Conservation (phyloP, 225 moss, liverwort and hornwort species). For the Asterella californica region DNA sequence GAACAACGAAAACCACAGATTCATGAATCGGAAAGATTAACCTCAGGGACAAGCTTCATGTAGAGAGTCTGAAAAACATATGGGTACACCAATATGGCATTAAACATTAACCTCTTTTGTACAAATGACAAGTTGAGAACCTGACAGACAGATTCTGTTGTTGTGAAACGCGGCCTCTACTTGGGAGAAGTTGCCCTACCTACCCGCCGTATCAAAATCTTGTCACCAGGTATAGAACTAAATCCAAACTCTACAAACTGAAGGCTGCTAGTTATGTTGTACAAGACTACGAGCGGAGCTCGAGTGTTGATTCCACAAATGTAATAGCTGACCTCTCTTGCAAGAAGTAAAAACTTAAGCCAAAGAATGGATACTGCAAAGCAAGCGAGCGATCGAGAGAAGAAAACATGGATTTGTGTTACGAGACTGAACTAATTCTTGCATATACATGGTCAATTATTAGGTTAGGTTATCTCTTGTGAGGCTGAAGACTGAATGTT, state of each 20-base stretch:
- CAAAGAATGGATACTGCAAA: constrained; percentile 1
- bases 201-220: constrained; percentile 16
- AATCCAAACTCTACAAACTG: background rate
- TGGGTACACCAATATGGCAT: background rate
- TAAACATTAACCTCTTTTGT: constrained; percentile 11
- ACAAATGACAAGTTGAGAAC: constrained; percentile 11
- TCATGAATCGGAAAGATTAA: background rate
- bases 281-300: constrained; percentile 14
- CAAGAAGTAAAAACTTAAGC: background rate
- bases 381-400: background rate
- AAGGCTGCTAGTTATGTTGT: constrained; percentile 13
- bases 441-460: constrained; percentile 17
- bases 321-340: background rate
- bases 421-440: background rate
- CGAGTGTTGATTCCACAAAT: background rate
- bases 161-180: constrained; percentile 9
- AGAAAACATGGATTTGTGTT: background rate
- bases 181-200: background rate
- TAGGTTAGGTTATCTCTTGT: constrained; percentile 6
- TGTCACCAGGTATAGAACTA: constrained; percentile 1
- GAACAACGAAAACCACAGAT: background rate
- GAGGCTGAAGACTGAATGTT: constrained; percentile 8
- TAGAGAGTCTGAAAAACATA: background rate
- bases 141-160: constrained; percentile 1
- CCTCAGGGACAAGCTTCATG: background rate